phyloP scores from a whole-genome alignment of 805 yeast genomes.

The Lipomyces yamanashiensis region DNA sequence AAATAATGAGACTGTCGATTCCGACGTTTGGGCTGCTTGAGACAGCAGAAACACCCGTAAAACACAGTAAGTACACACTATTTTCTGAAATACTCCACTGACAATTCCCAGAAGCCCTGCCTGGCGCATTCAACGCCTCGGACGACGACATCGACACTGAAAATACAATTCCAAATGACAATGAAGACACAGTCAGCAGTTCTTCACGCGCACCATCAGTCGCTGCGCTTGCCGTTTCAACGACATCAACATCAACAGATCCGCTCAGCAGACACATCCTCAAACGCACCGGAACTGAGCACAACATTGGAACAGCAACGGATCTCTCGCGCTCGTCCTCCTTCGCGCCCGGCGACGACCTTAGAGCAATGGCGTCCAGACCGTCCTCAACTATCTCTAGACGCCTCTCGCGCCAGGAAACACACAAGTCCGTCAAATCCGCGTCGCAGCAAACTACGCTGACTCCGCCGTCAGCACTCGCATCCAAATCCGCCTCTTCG shows the following conservation, averaged over 20 bases:
- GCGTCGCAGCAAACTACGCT: not conserved
- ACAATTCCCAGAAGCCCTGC: constrained; percentile 6
- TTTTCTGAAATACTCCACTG: not conserved
- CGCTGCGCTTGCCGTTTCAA: not conserved
- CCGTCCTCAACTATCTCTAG: not conserved
- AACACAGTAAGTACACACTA: not conserved
- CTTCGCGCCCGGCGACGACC: constrained; percentile 14
- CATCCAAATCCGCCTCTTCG: not conserved
- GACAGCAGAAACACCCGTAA: not conserved
- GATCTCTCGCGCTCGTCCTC: constrained; percentile 12
- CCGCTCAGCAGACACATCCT: constrained; percentile 31
- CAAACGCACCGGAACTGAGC: constrained; percentile 30
- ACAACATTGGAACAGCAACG: not conserved
- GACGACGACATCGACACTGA: not conserved
- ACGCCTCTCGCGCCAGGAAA: constrained; percentile 5
- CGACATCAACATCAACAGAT: constrained; percentile 17
- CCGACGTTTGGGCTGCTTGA: constrained; percentile 12
- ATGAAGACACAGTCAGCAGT: too few species aligned
- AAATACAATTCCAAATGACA: too few species aligned
- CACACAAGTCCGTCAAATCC: not conserved
- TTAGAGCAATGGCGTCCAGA: not conserved
- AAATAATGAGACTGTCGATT: constrained; percentile 6
- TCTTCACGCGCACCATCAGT: not conserved
- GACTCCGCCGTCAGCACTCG: not conserved
- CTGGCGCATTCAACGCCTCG: constrained; percentile 12